These are phyloP conservation scores for Hyaloscypha finlandica DNA, from an alignment of 495 filamentous ascomycete genomes.

Conservation along the genomic window DNA sequence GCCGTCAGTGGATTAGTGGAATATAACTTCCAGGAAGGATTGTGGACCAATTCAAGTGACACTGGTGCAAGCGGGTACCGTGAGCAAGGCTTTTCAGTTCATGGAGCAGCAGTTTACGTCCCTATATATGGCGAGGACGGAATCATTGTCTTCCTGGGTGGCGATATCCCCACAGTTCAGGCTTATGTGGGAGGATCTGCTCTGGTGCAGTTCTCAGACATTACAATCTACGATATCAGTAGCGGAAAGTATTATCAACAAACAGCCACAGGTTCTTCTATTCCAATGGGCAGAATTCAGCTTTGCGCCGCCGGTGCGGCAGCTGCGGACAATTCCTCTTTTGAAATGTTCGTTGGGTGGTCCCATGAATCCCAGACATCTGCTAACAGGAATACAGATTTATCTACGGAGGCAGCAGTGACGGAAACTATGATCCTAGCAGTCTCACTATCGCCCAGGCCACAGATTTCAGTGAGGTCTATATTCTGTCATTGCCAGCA, in stretches of 20 bases:
- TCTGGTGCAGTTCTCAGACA: neutral
- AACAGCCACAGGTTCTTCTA: neutral
- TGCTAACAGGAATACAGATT: neutral
- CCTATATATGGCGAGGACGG: constrained; percentile 6
- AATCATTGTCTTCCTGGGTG: constrained; percentile 3
- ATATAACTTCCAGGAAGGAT: neutral
- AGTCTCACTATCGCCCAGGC: neutral
- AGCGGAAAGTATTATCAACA: constrained; percentile 1
- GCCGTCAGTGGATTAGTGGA: neutral
- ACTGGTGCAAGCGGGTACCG: neutral
- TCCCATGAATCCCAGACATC: neutral
- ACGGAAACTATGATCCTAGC: neutral
- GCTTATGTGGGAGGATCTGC: neutral
- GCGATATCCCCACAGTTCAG: neutral
- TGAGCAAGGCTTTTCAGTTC: neutral
- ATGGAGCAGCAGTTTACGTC: neutral
- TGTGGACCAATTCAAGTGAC: neutral
- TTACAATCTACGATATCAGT: constrained; percentile 9
- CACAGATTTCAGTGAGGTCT: neutral
- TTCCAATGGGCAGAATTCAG: neutral
- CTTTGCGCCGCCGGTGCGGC: neutral
- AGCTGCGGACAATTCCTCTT: neutral
- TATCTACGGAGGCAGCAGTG: neutral
- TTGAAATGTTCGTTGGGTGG: neutral
- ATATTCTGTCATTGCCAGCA: constrained; percentile 10